phyloP scores from a whole-genome alignment of 2,329 filamentous ascomycete genomes.

The Colletotrichum euphorbiae region DNA sequence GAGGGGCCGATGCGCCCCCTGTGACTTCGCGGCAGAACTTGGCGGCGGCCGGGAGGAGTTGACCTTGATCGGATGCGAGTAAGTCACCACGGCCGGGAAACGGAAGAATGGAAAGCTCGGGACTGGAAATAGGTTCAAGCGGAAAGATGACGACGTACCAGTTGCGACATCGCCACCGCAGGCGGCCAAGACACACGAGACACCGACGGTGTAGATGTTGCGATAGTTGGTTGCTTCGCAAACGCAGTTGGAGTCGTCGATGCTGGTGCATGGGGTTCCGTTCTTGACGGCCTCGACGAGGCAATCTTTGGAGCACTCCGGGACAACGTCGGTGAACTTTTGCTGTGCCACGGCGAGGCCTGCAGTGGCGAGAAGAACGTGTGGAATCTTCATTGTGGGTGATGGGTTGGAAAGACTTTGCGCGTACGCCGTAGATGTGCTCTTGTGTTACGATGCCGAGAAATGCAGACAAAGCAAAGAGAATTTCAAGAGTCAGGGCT shows the following conservation, averaged over 20 bases:
- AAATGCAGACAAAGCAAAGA: neutral
- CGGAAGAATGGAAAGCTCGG: too few species aligned
- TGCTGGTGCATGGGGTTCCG: slow-evolving; percentile 40
- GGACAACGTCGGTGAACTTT: slow-evolving; percentile 41
- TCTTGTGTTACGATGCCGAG: neutral
- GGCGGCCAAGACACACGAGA: slow-evolving; percentile 56
- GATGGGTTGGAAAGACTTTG: neutral
- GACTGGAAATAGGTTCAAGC: too few species aligned
- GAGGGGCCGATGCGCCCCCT: slow-evolving; percentile 24
- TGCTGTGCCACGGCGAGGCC: slow-evolving; percentile 35
- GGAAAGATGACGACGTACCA: slow-evolving; percentile 28
- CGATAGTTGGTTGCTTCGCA: slow-evolving; percentile 47
- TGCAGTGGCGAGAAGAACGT: slow-evolving; percentile 35
- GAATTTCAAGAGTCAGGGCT: neutral
- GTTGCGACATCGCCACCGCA: slow-evolving; percentile 51
- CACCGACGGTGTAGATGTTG: slow-evolving; percentile 53
- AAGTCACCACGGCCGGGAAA: neutral
- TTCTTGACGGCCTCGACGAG: slow-evolving; percentile 41
- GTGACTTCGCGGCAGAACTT: slow-evolving; percentile 41
- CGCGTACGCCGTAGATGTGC: neutral
- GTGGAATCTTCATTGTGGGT: slow-evolving; percentile 40
- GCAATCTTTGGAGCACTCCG: slow-evolving; percentile 42
- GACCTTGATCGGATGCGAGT: slow-evolving; percentile 21
- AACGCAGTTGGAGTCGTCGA: slow-evolving; percentile 42
- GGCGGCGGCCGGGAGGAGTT: slow-evolving; percentile 43